A percentile compares a stretch with the other conserved stretches of the same genome.
These are phyloP conservation scores for Garcia nutans DNA, from an alignment of 345 rosid genomes.

Conservation along the genomic window DNA sequence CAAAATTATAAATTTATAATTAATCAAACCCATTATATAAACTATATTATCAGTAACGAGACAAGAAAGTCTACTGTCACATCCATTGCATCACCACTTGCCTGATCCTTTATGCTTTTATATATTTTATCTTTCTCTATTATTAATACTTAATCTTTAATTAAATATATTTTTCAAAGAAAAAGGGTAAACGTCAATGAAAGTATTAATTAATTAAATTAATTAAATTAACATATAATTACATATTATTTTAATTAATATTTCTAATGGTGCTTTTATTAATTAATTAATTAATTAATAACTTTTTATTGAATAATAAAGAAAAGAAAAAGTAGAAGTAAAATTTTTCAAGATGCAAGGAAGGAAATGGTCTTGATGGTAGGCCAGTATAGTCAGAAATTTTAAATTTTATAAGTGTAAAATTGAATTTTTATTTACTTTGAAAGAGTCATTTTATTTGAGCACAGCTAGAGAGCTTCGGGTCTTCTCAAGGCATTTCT, in stretches of 20 bases:
- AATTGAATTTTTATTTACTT: not conserved
- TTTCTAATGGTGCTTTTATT: too few relatives aligned
- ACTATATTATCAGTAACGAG: not conserved
- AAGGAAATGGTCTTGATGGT: conserved; percentile 15
- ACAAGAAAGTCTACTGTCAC: conserved; percentile 18
- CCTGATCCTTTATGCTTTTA: not conserved
- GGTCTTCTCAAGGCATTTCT: conserved; percentile 15
- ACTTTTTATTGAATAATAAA: not conserved
- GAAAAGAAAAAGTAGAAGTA: not conserved
- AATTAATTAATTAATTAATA: too few relatives aligned
- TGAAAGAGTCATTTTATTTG: not conserved
- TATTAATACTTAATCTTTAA: not conserved
- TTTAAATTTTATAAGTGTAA: not conserved
- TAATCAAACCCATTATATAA: not conserved
- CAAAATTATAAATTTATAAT: not conserved
- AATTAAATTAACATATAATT: too few relatives aligned
- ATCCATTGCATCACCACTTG: conserved; percentile 11
- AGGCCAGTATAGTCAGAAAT: conserved; percentile 5
- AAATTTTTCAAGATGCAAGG: conserved; percentile 6
- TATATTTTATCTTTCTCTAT: not conserved
- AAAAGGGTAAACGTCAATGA: not conserved
- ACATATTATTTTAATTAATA: too few relatives aligned
- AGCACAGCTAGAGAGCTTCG: not conserved
- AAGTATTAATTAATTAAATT: too few relatives aligned
- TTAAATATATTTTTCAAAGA: not conserved